Evolutionary conservation across 1,284 basidiomycete species (phyloP).

Genomic region (Trichosporon sp.): DNA sequence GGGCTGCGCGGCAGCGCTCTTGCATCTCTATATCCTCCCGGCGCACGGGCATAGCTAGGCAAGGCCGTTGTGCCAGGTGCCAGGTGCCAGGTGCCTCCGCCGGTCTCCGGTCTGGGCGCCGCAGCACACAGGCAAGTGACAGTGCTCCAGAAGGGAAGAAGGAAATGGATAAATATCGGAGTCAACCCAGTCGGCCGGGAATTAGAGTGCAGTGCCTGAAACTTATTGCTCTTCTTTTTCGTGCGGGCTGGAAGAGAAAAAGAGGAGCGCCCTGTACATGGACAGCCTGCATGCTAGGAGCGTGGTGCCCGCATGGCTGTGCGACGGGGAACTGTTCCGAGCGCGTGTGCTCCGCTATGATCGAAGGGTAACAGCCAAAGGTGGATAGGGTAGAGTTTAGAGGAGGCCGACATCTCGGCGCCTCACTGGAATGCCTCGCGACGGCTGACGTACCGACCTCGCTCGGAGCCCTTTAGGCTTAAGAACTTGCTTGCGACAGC

Average conservation of each 20-base stretch:
- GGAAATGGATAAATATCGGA: not conserved
- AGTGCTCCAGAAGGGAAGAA: not conserved
- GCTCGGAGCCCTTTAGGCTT: conserved; percentile 2
- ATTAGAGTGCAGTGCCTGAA: conserved; percentile 13
- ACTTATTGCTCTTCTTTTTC: not conserved
- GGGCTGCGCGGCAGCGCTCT: not conserved
- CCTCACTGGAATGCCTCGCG: not conserved
- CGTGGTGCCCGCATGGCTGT: too few relatives aligned
- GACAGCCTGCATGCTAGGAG: too few relatives aligned
- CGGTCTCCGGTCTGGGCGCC: not conserved
- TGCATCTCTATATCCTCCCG: not conserved
- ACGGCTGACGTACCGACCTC: not conserved
- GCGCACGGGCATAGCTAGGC: not conserved
- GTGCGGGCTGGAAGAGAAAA: not conserved
- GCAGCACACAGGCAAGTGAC: not conserved
- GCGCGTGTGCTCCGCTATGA: not conserved
- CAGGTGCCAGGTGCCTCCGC: not conserved
- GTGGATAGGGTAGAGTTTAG: too few relatives aligned
- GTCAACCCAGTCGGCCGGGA: not conserved
- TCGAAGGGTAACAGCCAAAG: not conserved
- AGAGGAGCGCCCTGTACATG: not conserved
- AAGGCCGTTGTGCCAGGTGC: not conserved
- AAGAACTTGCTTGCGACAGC: conserved; percentile 2
- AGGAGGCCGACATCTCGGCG: not conserved
- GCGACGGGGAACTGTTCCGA: too few relatives aligned